Base-by-base conservation (phyloP, 495 filamentous ascomycete species). In the Daldinia concentrica region DNA sequence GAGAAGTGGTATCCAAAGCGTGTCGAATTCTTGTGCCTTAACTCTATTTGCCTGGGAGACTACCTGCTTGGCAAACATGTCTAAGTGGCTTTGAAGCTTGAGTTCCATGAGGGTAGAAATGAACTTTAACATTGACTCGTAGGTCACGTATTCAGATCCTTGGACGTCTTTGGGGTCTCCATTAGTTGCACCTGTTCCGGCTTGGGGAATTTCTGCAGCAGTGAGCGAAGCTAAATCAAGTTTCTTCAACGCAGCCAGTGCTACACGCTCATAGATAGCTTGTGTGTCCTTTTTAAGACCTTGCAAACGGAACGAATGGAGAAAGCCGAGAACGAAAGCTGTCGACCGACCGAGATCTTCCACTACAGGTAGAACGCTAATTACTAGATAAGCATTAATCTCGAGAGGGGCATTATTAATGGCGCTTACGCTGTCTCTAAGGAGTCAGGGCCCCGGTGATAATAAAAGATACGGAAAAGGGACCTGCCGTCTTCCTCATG, bases 1-100 rank as follows among this genome's bases (percentile, higher is more conserved):
- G 17, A 75, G 58, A 45, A 74, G 58, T 1, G 76, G 73, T 26
- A 77, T 59, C 76, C 76, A 77, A 12, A 77, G 24, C 3, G 0
- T 15, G 8, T 61, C 37, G 19, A 74, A 68, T 60, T 74, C 64
- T 27, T 27, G 4, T 1, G 36, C 11, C 15, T 56, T 58, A 22
- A 74, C 50, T 22, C 12, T 12, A 56, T n/a, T 14, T n/a, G 41
- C 63, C 6, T 75, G 34, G 32, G 27, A 5, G 7, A 32, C 14
- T 55, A 77, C 34, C 57, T 64, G 55, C 22, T 72, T 8, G 65
- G 68, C 30, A 72, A 55, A 45, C 61, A 72, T 1, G 58, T 50
- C 8, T 4, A 56, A 14, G 14, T 68, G 65, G 1, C 39, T 51
- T 1, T 37, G 22, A 29, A 68, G 36, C 7, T 56, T 37, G 9